Conservation (phyloP, 2,329 filamentous ascomycete genomes). For the Cucurbitaria berberidis region DNA sequence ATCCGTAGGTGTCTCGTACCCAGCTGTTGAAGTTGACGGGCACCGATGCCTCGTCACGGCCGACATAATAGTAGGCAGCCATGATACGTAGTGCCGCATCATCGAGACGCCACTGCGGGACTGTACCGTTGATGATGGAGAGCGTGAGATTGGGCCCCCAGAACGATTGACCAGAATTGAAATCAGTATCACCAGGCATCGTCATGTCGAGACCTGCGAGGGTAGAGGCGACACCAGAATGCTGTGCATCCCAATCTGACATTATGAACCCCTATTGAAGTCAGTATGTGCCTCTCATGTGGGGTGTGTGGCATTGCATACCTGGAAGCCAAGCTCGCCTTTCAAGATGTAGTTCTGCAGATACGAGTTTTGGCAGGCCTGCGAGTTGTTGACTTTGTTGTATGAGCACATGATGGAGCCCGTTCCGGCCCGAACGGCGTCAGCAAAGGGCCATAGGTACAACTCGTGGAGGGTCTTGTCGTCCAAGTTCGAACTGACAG, state of each 20-base stretch:
- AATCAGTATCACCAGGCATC: slow-evolving; percentile 80
- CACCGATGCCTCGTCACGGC: slow-evolving; percentile 58
- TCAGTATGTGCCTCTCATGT: neutral
- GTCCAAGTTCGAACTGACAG: slow-evolving; percentile 66
- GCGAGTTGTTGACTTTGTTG: slow-evolving; percentile 81
- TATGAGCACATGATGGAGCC: slow-evolving; percentile 67
- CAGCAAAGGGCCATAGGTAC: slow-evolving; percentile 66
- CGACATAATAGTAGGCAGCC: slow-evolving; percentile 69
- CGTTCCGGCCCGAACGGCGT: slow-evolving; percentile 58
- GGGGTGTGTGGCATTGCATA: neutral
- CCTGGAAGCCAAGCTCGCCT: slow-evolving; percentile 77
- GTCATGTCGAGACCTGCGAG: slow-evolving; percentile 81
- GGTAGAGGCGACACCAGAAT: slow-evolving; percentile 70
- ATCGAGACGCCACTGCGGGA: slow-evolving; percentile 85
- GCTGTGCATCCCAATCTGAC: slow-evolving; percentile 79
- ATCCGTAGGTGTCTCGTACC: slow-evolving; percentile 77
- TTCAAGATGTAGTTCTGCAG: slow-evolving; percentile 78
- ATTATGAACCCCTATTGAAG: slow-evolving; percentile 50
- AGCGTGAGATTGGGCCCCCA: slow-evolving; percentile 90
- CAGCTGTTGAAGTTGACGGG: slow-evolving; percentile 88
- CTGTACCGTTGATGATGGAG: slow-evolving; percentile 84
- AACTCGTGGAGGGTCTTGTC: slow-evolving; percentile 69
- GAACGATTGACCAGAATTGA: slow-evolving; percentile 74
- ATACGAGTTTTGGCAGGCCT: slow-evolving; percentile 79
- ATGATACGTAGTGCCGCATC: slow-evolving; percentile 90